phyloP scores from a whole-genome alignment of 108 stramenopile genomes.

The Fragilaria crotonensis region DNA sequence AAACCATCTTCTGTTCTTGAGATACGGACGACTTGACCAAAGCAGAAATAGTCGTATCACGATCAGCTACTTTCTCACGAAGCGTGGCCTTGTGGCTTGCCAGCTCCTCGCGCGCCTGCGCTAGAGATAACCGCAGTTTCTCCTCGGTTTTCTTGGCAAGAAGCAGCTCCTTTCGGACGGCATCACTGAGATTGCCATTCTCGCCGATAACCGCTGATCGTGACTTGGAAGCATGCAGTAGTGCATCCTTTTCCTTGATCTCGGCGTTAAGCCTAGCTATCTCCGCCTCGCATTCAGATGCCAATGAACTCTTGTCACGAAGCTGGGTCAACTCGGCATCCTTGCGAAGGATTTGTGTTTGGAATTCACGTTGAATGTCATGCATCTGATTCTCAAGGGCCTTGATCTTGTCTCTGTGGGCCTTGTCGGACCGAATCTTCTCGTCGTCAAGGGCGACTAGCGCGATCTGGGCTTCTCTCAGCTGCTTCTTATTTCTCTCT shows the following conservation, averaged over 20 bases:
- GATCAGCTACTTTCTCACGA: slow-evolving; percentile 43
- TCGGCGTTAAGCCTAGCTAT: slow-evolving; percentile 10
- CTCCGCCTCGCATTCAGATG: background rate
- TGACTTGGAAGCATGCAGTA: slow-evolving; percentile 11
- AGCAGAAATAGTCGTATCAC: slow-evolving; percentile 66
- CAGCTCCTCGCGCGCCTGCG: too few species aligned
- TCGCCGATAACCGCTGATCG: background rate
- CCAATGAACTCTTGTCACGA: background rate
- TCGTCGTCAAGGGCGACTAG: slow-evolving; percentile 51
- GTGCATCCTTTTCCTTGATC: slow-evolving; percentile 24
- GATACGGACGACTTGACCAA: slow-evolving; percentile 56
- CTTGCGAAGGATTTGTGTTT: background rate
- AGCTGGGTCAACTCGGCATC: background rate
- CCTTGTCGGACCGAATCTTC: slow-evolving; percentile 12
- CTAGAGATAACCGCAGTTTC: background rate
- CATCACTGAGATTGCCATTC: background rate
- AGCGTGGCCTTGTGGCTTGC: slow-evolving; percentile 9
- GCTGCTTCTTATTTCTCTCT: slow-evolving; percentile 14
- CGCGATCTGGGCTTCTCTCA: slow-evolving; percentile 50
- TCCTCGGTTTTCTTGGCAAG: background rate
- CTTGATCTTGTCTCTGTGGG: slow-evolving; percentile 13
- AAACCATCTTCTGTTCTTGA: slow-evolving; percentile 42
- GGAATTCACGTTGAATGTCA: slow-evolving; percentile 13
- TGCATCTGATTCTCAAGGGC: slow-evolving; percentile 30
- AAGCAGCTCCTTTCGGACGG: background rate